Evolutionary conservation across 1,284 basidiomycete species (phyloP).

Genomic region (Cryptococcus jaspeensis): DNA sequence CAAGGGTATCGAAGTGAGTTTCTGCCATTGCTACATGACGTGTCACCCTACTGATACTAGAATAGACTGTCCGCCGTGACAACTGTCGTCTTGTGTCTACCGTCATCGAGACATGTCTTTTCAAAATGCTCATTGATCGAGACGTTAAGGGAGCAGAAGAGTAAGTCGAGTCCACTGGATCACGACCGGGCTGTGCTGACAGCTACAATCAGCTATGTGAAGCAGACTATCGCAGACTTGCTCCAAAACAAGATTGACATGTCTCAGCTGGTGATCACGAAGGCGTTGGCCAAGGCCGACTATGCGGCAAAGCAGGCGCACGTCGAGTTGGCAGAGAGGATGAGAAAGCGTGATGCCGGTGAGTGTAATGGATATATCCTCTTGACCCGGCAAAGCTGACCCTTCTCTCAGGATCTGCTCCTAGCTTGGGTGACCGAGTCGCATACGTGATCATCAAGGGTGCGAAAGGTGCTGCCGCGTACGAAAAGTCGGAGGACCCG

Average conservation of each 20-base stretch:
- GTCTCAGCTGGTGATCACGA: conserved; percentile 96
- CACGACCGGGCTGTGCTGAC: background rate
- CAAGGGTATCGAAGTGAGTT: conserved; percentile 88
- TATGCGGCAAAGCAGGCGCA: conserved; percentile 79
- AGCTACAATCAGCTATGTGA: conserved; percentile 69
- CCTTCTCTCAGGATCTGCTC: conserved; percentile 68
- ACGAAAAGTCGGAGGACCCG: conserved; percentile 95
- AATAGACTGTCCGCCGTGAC: conserved; percentile 87
- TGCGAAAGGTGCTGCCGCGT: conserved; percentile 93
- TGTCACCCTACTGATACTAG: background rate
- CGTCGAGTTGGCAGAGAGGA: conserved; percentile 87
- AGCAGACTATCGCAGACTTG: conserved; percentile 86
- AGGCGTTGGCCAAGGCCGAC: conserved; percentile 78
- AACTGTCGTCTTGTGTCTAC: conserved; percentile 94
- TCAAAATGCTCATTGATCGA: conserved; percentile 92
- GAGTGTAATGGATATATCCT: conserved; percentile 15
- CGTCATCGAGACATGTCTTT: conserved; percentile 92
- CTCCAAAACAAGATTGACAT: conserved; percentile 95
- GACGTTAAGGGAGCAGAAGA: conserved; percentile 89
- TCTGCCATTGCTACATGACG: background rate
- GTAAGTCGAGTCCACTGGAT: conserved; percentile 54
- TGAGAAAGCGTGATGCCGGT: conserved; percentile 92
- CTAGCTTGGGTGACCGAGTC: conserved; percentile 89
- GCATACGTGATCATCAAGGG: conserved; percentile 97
- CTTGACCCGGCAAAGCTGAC: background rate